Conservation (phyloP, 495 filamentous ascomycete species). For the Platismatia glauca region DNA sequence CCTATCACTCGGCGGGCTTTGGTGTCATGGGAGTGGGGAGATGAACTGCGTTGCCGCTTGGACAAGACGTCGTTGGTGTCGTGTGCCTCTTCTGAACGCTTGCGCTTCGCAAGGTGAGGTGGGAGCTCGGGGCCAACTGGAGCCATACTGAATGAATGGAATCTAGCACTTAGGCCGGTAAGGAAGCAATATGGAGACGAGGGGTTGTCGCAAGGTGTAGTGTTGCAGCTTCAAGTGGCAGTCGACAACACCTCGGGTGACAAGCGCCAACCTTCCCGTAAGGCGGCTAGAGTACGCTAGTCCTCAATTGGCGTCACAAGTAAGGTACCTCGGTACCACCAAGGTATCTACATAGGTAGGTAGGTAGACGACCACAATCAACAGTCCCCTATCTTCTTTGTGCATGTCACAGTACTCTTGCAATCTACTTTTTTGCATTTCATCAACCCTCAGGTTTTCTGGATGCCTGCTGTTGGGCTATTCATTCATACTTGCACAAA, state of each 20-base stretch:
- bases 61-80: conserved; percentile 1
- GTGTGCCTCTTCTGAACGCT: conserved; percentile 28
- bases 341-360: too few relatives aligned
- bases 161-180: background rate
- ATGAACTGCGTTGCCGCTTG: conserved; percentile 24
- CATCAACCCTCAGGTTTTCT: too few relatives aligned
- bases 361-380: too few relatives aligned
- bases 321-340: too few relatives aligned
- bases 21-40: conserved; percentile 26
- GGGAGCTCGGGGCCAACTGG: conserved; percentile 32
- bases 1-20: conserved; percentile 43
- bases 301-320: too few relatives aligned
- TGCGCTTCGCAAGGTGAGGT: conserved; percentile 33
- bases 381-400: too few relatives aligned
- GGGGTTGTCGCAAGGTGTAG: background rate
- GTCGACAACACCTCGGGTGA: background rate
- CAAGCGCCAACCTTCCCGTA: too few relatives aligned
- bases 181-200: background rate
- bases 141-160: conserved; percentile 8
- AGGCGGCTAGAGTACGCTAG: too few relatives aligned
- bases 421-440: too few relatives aligned
- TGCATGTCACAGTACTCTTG: too few relatives aligned
- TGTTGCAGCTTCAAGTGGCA: background rate
- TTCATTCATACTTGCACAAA: too few relatives aligned
- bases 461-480: too few relatives aligned